phyloP scores from a whole-genome alignment of 306 rosid genomes.

The Dicorynia guianensis region DNA sequence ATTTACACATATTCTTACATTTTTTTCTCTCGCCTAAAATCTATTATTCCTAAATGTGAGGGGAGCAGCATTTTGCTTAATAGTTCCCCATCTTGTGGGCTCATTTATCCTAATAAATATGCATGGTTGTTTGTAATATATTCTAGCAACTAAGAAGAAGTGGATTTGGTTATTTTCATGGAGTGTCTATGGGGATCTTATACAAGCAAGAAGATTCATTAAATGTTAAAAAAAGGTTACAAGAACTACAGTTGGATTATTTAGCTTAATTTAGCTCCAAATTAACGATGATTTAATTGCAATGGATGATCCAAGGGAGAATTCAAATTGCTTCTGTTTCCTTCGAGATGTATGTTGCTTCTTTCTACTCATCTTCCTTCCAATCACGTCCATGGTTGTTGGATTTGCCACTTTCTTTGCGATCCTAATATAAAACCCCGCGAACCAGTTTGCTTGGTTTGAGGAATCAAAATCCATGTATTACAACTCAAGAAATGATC shows the following conservation, averaged over 20 bases:
- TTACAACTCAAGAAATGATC: constrained; percentile 33
- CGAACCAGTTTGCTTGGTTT: constrained; percentile 47
- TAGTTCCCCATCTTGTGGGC: no score
- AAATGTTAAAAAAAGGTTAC: neutral
- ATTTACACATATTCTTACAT: no score
- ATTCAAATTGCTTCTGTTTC: constrained; percentile 32
- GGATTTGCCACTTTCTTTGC: constrained; percentile 42
- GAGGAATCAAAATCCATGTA: constrained; percentile 36
- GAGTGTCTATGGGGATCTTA: no score
- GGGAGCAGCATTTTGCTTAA: no score
- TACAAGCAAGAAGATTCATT: no score
- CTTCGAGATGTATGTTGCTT: constrained; percentile 47
- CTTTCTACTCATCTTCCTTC: constrained; percentile 46
- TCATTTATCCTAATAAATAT: no score
- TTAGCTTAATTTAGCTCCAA: constrained; percentile 21
- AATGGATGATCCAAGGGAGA: constrained; percentile 44
- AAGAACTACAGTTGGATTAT: neutral
- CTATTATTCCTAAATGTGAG: no score
- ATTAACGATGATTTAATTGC: constrained; percentile 22
- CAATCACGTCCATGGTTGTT: constrained; percentile 34
- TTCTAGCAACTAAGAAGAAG: no score
- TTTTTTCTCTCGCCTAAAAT: no score
- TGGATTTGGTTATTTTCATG: no score
- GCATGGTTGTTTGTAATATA: no score
- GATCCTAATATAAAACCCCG: constrained; percentile 49